phyloP scores from a whole-genome alignment of 495 filamentous ascomycete genomes.

The Baudoinia panamericana region DNA sequence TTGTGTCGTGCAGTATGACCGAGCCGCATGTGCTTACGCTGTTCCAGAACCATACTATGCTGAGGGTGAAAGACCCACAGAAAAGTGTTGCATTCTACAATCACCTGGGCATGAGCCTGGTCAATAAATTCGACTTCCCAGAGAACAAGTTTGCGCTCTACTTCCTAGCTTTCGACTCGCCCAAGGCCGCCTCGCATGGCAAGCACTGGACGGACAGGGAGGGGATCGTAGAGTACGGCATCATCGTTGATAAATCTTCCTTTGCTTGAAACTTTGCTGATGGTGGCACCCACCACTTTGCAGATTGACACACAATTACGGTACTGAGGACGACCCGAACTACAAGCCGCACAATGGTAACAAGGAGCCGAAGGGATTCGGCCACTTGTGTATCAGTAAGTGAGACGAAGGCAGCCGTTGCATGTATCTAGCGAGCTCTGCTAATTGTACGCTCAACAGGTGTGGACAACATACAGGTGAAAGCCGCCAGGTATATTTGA shows the following conservation, averaged over 20 bases:
- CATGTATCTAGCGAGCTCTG: no score
- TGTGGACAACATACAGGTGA: constrained; percentile 60
- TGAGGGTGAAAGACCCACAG: constrained; percentile 90
- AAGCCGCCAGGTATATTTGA: not conserved
- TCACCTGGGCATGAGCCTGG: constrained; percentile 74
- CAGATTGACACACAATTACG: constrained; percentile 94
- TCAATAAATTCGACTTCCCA: constrained; percentile 59
- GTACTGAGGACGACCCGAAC: constrained; percentile 72
- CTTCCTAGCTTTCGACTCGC: constrained; percentile 61
- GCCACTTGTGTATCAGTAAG: constrained; percentile 77
- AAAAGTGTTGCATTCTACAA: constrained; percentile 90
- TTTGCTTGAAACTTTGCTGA: no score
- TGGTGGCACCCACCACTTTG: no score
- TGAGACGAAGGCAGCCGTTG: no score
- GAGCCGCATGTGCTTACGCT: constrained; percentile 21
- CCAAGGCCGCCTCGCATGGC: constrained; percentile 45
- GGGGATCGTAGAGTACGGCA: constrained; percentile 82
- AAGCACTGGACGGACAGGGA: constrained; percentile 69
- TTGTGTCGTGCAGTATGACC: constrained; percentile 59
- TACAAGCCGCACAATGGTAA: constrained; percentile 85
- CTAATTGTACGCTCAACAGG: no score
- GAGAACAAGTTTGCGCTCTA: constrained; percentile 76
- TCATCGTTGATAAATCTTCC: no score
- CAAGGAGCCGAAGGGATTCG: constrained; percentile 79
- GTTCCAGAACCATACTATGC: constrained; percentile 38